phyloP scores from a whole-genome alignment of 1,284 basidiomycete species.

The Puccinia hordei region DNA sequence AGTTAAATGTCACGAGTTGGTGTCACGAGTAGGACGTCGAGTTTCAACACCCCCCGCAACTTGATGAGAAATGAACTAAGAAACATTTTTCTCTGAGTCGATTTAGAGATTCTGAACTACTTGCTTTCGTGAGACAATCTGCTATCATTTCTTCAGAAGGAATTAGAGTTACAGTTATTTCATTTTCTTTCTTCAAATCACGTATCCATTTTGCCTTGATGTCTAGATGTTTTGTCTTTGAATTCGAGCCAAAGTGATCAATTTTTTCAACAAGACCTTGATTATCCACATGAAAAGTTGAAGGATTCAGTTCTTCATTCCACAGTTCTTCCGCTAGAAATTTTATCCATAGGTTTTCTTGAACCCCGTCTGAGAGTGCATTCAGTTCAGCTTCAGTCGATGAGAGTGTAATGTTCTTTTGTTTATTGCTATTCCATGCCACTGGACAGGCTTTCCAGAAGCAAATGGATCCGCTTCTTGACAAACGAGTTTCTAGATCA shows the following conservation, averaged over 20 bases:
- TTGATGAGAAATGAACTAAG: not conserved
- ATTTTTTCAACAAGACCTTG: not conserved
- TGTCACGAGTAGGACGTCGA: no score
- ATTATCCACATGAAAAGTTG: not conserved
- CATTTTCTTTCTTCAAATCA: not conserved
- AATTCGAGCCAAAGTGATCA: constrained; percentile 6
- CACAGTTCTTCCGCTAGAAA: not conserved
- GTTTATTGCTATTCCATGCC: not conserved
- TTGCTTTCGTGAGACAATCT: not conserved
- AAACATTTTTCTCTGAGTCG: not conserved
- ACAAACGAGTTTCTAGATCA: not conserved
- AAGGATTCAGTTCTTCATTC: no score
- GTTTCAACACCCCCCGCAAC: constrained; percentile 4
- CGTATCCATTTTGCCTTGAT: not conserved
- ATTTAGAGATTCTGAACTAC: not conserved
- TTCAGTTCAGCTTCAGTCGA: not conserved
- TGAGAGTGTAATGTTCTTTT: not conserved
- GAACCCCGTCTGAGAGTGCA: not conserved
- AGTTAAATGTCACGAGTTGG: no score
- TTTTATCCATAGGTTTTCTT: constrained; percentile 4
- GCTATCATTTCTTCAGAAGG: not conserved
- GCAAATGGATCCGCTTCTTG: not conserved
- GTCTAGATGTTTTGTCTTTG: constrained; percentile 8
- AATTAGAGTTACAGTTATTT: not conserved
- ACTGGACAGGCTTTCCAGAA: not conserved